Evolutionary conservation across 1,284 basidiomycete species (phyloP).

Genomic region (Phylloboletellus chloephorus): DNA sequence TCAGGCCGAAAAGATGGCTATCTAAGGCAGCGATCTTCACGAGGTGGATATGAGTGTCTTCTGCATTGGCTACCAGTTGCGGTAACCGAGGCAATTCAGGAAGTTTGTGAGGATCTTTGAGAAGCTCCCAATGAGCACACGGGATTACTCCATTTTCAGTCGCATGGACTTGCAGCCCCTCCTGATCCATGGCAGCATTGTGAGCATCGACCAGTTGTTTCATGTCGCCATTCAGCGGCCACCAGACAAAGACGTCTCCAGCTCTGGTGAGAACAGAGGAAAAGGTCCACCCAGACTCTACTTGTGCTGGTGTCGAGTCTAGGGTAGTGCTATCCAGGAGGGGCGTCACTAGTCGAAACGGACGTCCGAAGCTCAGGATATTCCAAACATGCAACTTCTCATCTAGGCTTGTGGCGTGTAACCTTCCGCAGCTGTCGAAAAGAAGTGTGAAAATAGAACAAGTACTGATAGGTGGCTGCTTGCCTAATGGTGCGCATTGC

Average conservation of each 20-base stretch:
- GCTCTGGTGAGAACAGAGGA: conserved; percentile 63
- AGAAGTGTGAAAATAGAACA: conserved; percentile 15
- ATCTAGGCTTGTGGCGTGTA: conserved; percentile 67
- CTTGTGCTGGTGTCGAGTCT: conserved; percentile 54
- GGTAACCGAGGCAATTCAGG: conserved; percentile 51
- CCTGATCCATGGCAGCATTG: conserved; percentile 44
- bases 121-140: conserved; percentile 56
- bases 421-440: conserved; percentile 58
- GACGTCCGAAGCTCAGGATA: conserved; percentile 68
- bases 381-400: conserved; percentile 57
- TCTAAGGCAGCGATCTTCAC: conserved; percentile 75
- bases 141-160: conserved; percentile 43
- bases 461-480: conserved; percentile 5
- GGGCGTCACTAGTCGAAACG: conserved; percentile 54
- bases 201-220: conserved; percentile 35
- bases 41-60: conserved; percentile 44
- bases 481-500: conserved; percentile 61
- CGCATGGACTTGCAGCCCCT: conserved; percentile 35
- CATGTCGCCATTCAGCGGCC: conserved; percentile 53
- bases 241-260: conserved; percentile 73
- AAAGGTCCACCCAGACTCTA: conserved; percentile 80
- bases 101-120: conserved; percentile 48
- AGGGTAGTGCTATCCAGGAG: conserved; percentile 41
- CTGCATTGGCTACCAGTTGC: conserved; percentile 31
- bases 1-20: conserved; percentile 65